Evolutionary conservation across 306 rosid species (phyloP), one percentile per base, ranked within the genome.

Genomic region (Pachyrhizus erosus): DNA sequence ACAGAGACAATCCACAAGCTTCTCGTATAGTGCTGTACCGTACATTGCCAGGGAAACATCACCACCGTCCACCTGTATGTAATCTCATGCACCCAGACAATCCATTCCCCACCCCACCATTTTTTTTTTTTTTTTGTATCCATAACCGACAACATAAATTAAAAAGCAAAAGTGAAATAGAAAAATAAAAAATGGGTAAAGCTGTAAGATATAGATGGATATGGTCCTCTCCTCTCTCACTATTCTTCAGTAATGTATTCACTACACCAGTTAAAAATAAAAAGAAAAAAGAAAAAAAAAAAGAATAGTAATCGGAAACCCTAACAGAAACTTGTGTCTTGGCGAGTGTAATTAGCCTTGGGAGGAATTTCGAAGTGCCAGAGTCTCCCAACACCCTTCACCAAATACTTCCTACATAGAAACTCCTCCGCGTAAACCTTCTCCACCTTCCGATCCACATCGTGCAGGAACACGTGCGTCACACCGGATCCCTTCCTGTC

Each of bases 401-500:
- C 94, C 69, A 84, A 72, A 27, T 89, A 64, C 86, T 92, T 92
- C 83, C 75, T 70, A 73, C 98, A 94, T 0, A 94, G 84, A 48
- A 94, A 92, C 92, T 92, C 97, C 76, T 91, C 82, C 0, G 98
- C 97, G 13, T 69, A 94, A 3, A 15, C 39, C 83, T 89, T 92
- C 89, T 92, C 98, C 40, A 91, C 97, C 79, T 58, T 90, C 89
- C 98, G 87, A 83, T 94, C 84, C 77, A 94, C 92, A 46, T 94
- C 97, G 86, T 94, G 98, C 61, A 94, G 58, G 33, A 92, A 94
- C 70, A 92, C 92, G 76, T 94, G 95, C 73, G 98, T 94, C 58
- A 78, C 87, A n/a, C 97, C 98, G 24, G 94, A 80, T n/a, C 96
- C 89, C 52, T 77, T 75, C 57, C 97, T 79, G 12, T 89, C 75